These are phyloP conservation scores for Pterocarpus santalinus DNA, from an alignment of 306 rosid genomes.

Conservation along the genomic window DNA sequence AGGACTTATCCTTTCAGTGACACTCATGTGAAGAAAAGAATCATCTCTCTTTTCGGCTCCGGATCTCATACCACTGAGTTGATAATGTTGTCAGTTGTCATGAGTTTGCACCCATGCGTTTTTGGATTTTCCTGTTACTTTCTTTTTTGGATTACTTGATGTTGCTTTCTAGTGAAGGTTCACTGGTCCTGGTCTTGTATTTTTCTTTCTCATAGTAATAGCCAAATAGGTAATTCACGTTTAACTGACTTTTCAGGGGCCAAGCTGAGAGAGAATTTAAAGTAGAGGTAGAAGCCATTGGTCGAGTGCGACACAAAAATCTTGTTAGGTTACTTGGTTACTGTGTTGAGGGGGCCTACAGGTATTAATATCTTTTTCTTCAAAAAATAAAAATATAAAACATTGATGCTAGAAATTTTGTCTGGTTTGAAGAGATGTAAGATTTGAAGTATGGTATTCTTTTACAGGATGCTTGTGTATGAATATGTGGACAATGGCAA, in stretches of 20 bases:
- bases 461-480: conserved; percentile 93
- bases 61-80: conserved; percentile 35
- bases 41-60: conserved; percentile 43
- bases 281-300: conserved; percentile 96
- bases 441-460: conserved; percentile 35
- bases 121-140: conserved; percentile 25
- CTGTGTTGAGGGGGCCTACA: conserved; percentile 98
- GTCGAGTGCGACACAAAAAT: conserved; percentile 97
- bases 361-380: conserved; percentile 53
- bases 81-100: conserved; percentile 40
- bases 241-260: conserved; percentile 70
- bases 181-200: conserved; percentile 10
- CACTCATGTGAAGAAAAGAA: conserved; percentile 51
- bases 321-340: conserved; percentile 95
- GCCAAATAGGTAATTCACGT: conserved; percentile 18
- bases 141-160: conserved; percentile 15
- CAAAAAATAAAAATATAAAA: background rate
- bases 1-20: conserved; percentile 54
- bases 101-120: conserved; percentile 22
- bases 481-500: conserved; percentile 93
- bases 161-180: conserved; percentile 35
- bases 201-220: conserved; percentile 20
- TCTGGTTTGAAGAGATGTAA: conserved; percentile 36
- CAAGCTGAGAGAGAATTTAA: conserved; percentile 98
- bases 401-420: conserved; percentile 22